These are phyloP conservation scores for Metschnikowia corniflorae DNA, from an alignment of 805 yeast genomes.

Conservation along the genomic window DNA sequence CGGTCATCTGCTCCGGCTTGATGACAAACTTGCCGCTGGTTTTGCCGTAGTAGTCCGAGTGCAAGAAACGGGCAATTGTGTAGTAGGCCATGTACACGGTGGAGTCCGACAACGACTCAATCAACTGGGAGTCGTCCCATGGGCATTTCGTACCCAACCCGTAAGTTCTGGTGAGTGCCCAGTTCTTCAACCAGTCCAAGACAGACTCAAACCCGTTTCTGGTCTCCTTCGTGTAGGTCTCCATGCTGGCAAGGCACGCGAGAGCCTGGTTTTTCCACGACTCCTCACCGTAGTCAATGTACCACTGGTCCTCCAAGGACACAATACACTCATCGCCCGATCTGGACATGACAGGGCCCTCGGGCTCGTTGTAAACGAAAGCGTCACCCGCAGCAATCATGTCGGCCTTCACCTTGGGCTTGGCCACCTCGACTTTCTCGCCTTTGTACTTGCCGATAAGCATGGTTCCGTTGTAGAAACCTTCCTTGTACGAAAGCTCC, in stretches of 20 bases:
- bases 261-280: conserved; percentile 78
- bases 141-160: conserved; percentile 95
- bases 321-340: conserved; percentile 97
- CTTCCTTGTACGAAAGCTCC: conserved; percentile 94
- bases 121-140: conserved; percentile 92
- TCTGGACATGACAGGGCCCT: conserved; percentile 82
- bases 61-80: conserved; percentile 84
- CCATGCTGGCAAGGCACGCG: conserved; percentile 73
- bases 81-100: conserved; percentile 94
- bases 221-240: conserved; percentile 78
- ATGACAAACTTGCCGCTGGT: conserved; percentile 70
- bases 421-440: conserved; percentile 86
- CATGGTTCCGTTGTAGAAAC: conserved; percentile 87
- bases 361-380: conserved; percentile 93
- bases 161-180: conserved; percentile 97
- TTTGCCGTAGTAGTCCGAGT: conserved; percentile 80
- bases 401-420: conserved; percentile 80
- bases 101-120: conserved; percentile 94
- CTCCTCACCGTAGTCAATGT: conserved; percentile 93
- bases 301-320: conserved; percentile 98
- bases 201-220: conserved; percentile 91
- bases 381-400: conserved; percentile 75
- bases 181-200: conserved; percentile 92
- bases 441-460: conserved; percentile 79
- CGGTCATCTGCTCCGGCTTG: conserved; percentile 81